Conservation (phyloP, 495 filamentous ascomycete genomes). For the Opeltia flavorubescens region DNA sequence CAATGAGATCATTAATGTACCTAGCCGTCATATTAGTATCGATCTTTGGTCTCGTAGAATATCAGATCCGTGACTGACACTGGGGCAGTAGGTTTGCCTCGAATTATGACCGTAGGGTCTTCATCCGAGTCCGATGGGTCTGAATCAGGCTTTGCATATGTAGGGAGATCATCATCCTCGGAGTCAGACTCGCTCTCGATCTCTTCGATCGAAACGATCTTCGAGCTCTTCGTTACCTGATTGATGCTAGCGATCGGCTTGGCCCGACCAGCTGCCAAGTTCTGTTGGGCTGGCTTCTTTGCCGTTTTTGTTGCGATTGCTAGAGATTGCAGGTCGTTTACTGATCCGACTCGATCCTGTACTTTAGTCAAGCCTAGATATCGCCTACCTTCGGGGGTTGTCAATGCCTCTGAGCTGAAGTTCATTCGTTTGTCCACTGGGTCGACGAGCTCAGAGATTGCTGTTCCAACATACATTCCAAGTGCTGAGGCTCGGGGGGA, state of each 20-base stretch:
- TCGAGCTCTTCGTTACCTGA: conserved; percentile 23
- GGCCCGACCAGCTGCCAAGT: not conserved
- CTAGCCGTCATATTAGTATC: conserved; percentile 22
- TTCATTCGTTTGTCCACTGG: conserved; percentile 56
- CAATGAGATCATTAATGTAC: conserved; percentile 78
- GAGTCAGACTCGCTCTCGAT: conserved; percentile 37
- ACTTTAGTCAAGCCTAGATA: conserved; percentile 53
- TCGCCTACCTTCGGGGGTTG: conserved; percentile 57
- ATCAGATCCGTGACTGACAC: conserved; percentile 38
- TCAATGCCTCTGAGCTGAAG: conserved; percentile 73
- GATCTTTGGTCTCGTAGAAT: not conserved
- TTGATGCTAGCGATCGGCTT: conserved; percentile 2
- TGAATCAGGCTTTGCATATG: conserved; percentile 86
- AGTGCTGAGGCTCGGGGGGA: conserved; percentile 65
- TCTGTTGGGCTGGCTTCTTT: not conserved
- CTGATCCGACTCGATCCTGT: conserved; percentile 47
- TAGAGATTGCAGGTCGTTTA: conserved; percentile 31
- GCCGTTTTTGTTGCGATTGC: not conserved
- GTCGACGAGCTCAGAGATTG: conserved; percentile 69
- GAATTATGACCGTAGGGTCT: conserved; percentile 70
- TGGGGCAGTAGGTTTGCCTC: conserved; percentile 70
- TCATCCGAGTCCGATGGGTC: conserved; percentile 85
- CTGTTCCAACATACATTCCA: conserved; percentile 79
- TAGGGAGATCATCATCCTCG: conserved; percentile 61
- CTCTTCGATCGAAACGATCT: conserved; percentile 54